Evolutionary conservation across 1,284 basidiomycete genomes (phyloP), one percentile per base, ranked within the genome.

Genomic region (Ganoderma multipileum): DNA sequence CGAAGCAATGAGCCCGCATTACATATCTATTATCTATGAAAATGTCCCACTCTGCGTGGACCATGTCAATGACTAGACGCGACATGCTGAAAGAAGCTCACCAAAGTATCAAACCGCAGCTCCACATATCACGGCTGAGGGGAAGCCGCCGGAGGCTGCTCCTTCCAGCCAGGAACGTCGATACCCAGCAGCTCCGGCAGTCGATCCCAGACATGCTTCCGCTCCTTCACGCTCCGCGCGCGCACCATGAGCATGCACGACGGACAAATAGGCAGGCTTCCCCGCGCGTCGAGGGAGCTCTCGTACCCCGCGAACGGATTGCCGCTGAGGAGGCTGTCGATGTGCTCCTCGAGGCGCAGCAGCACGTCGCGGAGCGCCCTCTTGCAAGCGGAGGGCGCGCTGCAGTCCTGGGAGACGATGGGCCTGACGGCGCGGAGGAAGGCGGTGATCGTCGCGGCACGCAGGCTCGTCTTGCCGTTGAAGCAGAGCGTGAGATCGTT

Each of bases 401-500:
- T 26, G 59, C 59, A 61, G 9, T n/a, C 41, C 0, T 7, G 2
- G 4, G 23, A 28, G 12, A 42, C 39, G 11, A 18, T 18, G 16
- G 38, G 23, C 23, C 20, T 18, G 12, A 44, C 26, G 26, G 28
- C 14, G 38, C 59, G 41, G 1, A 39, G 18, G 23, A 39, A 38
- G 20, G 57, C 57, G 14, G 52, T 38, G 57, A 59, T 30, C 0
- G 33, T 8, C 12, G 57, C 57, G 36, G 30, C 14, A 16, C 28
- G 61, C 28, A 42, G 30, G 42, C 61, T 36, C 5, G 55, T 57
- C 30, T 57, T 57, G 28, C 47, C 47, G 23, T 50, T 50, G n/a
- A 50, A 50, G 54, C 67, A 68, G 5, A 58, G 33, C 8, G 28
- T 64, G 20, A 68, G 61, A 26, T 68, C 67, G 30, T 39, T 41